phyloP scores from a whole-genome alignment of 768 basidiomycete species.

The Hemileccinum impolitum region DNA sequence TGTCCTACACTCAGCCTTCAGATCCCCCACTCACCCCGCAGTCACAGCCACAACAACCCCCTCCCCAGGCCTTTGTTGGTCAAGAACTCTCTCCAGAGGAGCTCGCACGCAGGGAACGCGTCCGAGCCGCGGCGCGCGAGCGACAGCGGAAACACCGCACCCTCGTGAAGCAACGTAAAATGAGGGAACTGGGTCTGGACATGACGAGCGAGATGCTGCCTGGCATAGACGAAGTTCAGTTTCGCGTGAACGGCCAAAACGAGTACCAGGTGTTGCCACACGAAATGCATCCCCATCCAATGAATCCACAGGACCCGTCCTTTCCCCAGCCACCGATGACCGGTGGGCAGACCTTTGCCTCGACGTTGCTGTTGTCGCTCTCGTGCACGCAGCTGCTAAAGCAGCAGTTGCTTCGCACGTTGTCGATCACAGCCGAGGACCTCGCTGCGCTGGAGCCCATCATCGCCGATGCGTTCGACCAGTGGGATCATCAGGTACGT shows the following conservation, averaged over 20 bases:
- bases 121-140: slow-evolving; percentile 74
- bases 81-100: slow-evolving; percentile 57
- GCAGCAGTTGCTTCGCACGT: slow-evolving; percentile 66
- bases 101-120: slow-evolving; percentile 59
- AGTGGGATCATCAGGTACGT: slow-evolving; percentile 78
- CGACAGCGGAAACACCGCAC: slow-evolving; percentile 80
- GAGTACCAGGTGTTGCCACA: slow-evolving; percentile 39
- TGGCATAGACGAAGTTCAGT: slow-evolving; percentile 65
- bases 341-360: slow-evolving; percentile 78
- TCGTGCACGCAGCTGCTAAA: slow-evolving; percentile 73
- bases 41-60: slow-evolving; percentile 29
- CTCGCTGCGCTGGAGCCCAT: slow-evolving; percentile 73
- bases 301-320: slow-evolving; percentile 52
- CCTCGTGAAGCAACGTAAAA: slow-evolving; percentile 74
- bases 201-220: slow-evolving; percentile 73
- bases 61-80: slow-evolving; percentile 25
- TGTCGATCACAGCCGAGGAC: slow-evolving; percentile 77
- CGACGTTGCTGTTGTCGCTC: slow-evolving; percentile 71
- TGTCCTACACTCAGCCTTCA: slow-evolving; percentile 37
- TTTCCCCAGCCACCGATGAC: slow-evolving; percentile 51
- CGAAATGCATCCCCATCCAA: slow-evolving; percentile 31
- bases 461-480: slow-evolving; percentile 82
- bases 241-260: slow-evolving; percentile 48
- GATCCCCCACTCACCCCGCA: slow-evolving; percentile 34
- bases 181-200: slow-evolving; percentile 78